phyloP scores from a whole-genome alignment of 2,329 filamentous ascomycete genomes.

The Pestalotiopsis sp. region DNA sequence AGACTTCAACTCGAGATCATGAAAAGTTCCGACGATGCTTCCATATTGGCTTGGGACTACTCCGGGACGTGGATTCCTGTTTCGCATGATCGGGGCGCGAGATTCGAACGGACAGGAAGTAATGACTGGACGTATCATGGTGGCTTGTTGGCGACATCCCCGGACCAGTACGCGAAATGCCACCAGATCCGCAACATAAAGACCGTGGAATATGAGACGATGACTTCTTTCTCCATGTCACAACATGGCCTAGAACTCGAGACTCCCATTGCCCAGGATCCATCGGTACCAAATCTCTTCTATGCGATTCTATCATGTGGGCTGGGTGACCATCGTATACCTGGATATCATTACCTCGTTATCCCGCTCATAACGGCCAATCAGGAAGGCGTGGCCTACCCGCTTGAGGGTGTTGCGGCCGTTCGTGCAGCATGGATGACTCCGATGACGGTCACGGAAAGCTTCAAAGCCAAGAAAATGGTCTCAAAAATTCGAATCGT shows the following conservation, averaged over 20 bases:
- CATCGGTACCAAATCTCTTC: not conserved
- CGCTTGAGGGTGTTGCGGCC: too few species aligned
- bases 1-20: constrained; percentile 4
- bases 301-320: not conserved
- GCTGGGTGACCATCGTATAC: not conserved
- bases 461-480: too few species aligned
- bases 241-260: not conserved
- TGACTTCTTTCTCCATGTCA: not conserved
- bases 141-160: not conserved
- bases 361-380: too few species aligned
- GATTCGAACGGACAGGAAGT: too few species aligned
- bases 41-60: not conserved
- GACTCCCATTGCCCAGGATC: not conserved
- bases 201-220: not conserved
- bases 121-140: not conserved
- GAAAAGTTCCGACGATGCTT: not conserved
- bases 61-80: not conserved
- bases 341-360: too few species aligned
- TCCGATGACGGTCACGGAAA: too few species aligned
- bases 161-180: not conserved
- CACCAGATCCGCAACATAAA: not conserved
- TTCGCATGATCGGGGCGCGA: not conserved
- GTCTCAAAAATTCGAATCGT: too few species aligned
- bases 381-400: too few species aligned
- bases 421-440: too few species aligned